Evolutionary conservation across 2,329 filamentous ascomycete genomes (phyloP), one percentile per base, ranked within the genome.

Genomic region (Dactylellina leptospora): DNA sequence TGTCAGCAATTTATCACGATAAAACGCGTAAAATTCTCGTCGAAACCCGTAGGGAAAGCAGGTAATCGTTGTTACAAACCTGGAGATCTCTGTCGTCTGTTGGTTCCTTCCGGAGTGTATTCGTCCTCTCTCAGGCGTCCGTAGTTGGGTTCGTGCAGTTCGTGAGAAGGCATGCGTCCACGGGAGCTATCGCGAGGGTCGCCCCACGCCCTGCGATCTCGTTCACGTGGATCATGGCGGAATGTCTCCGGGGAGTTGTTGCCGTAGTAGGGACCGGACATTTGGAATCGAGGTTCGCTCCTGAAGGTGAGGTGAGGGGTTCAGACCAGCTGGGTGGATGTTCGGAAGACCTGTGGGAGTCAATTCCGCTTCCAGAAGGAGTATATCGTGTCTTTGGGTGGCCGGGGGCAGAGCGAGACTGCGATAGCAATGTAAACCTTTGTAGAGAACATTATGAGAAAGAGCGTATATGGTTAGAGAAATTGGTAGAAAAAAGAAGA

Each of bases 391-490:
- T 9, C 11, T 16, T 25, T 20, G 13, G 36, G 36, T 23, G 59
- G 38, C 38, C 27, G 53, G 44, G 40, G 30, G 48, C 40, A 58
- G 30, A 28, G 30, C 33, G 50, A 61, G 36, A 42, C 64, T 58
- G 58, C 66, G 45, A 40, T 4, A 3, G 47, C 40, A 28, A 11
- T 33, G 23, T 44, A 30, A 48, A 69, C 66, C 66, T 63, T 62
- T 40, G 58, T 62, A 71, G 38, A 71, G 66, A 71, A 71, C 66
- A 71, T 71, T 63, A 71, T 71, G 66, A 71, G 66, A 71, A 71
- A 71, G 51, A 71, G 45, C 59, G 58, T 63, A 58, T 71, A 58
- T 50, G 23, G 23, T 23, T n/a, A 47, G 47, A 51, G 36, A 62
- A 62, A 50, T 45, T 48, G 53, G 44, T 55, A 40, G 45, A 38